Evolutionary conservation across 2,329 filamentous ascomycete genomes (phyloP).

Genomic region (Hymenoscyphus scutula): DNA sequence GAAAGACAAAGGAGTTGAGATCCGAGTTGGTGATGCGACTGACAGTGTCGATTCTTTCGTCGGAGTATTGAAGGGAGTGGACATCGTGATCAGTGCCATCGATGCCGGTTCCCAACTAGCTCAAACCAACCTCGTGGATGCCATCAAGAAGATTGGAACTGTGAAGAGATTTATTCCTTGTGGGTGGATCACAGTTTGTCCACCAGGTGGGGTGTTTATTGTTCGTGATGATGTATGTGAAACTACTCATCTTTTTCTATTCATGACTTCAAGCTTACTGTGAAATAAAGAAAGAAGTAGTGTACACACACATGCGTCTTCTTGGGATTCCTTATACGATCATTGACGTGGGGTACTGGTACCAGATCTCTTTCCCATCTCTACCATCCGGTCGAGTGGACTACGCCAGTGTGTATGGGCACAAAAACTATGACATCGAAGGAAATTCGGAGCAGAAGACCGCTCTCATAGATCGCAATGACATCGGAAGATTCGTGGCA

Average conservation of each 20-base stretch:
- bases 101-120: slow-evolving; percentile 37
- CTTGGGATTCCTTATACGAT: slow-evolving; percentile 52
- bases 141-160: slow-evolving; percentile 45
- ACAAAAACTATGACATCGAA: slow-evolving; percentile 27
- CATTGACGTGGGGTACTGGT: slow-evolving; percentile 60
- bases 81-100: slow-evolving; percentile 47
- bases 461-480: slow-evolving; percentile 48
- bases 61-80: slow-evolving; percentile 41
- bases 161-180: slow-evolving; percentile 53
- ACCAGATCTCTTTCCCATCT: slow-evolving; percentile 46
- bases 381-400: slow-evolving; percentile 41
- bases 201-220: slow-evolving; percentile 35
- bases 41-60: slow-evolving; percentile 43
- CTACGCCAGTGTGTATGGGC: no score
- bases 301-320: slow-evolving; percentile 49
- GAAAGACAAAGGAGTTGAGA: slow-evolving; percentile 42
- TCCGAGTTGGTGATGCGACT: slow-evolving; percentile 44
- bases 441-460: slow-evolving; percentile 41
- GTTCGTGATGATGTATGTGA: slow-evolving; percentile 1
- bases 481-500: slow-evolving; percentile 52
- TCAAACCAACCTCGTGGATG: slow-evolving; percentile 47
- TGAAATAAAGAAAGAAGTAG: slow-evolving; percentile 46
- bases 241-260: no score
- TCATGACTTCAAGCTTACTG: no score
- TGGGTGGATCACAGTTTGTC: slow-evolving; percentile 39